These are phyloP conservation scores for Phalaenopsis aphrodite DNA, from an alignment of 106 monocot genomes.

Conservation along the genomic window DNA sequence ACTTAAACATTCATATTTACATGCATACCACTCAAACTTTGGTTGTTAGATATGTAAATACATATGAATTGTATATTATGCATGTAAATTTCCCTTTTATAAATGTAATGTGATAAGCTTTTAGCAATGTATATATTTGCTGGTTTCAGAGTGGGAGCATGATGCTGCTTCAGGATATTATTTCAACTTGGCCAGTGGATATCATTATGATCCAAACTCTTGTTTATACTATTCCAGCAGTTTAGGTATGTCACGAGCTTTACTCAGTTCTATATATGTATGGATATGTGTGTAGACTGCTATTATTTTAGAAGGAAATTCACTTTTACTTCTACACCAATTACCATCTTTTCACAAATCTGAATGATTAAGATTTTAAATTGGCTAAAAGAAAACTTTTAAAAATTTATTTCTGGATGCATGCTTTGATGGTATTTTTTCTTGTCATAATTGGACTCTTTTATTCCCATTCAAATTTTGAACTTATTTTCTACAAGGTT, in stretches of 20 bases:
- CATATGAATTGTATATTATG: too few species aligned
- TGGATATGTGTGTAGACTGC: neutral
- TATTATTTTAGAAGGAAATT: neutral
- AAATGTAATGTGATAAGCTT: neutral
- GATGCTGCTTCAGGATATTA: slow-evolving; percentile 81
- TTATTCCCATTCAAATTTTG: neutral
- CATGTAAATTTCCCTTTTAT: neutral
- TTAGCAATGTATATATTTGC: neutral
- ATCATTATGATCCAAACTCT: slow-evolving; percentile 60
- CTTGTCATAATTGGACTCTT: neutral
- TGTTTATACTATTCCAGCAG: slow-evolving; percentile 53
- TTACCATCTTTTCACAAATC: neutral
- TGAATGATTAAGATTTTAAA: neutral
- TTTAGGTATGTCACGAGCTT: slow-evolving; percentile 29
- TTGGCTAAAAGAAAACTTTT: too few species aligned
- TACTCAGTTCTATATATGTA: neutral
- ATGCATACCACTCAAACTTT: too few species aligned
- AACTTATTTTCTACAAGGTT: too few species aligned
- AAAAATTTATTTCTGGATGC: neutral
- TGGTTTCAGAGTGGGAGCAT: slow-evolving; percentile 62
- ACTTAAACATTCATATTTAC: too few species aligned
- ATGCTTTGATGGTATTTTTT: neutral
- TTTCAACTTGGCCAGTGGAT: slow-evolving; percentile 58
- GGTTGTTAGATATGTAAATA: too few species aligned
- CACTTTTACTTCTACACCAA: too few species aligned